Evolutionary conservation across 164 flowering plant genomes (phyloP), one percentile per base, ranked within the genome.

Genomic region (Magnolia sinica): DNA sequence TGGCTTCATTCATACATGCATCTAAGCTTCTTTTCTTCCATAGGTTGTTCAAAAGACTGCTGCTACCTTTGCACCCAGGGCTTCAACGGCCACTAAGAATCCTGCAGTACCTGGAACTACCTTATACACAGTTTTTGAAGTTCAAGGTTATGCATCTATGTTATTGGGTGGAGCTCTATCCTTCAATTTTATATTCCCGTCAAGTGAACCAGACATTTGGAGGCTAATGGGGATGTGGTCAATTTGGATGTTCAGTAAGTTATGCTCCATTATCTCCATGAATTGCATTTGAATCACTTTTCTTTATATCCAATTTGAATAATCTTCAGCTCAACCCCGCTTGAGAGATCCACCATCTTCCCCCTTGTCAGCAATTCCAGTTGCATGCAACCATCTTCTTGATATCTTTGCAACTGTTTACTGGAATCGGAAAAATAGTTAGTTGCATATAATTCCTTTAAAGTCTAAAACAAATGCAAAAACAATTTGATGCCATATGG

Each of bases 211-310:
- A 6, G 99, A 95, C 79, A 74, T 95, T 49, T 95, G 99, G 98
- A 89, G 98, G 83, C 81, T 95, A 51, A 95, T 95, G 98, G 98
- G 98, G 77, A 95, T 95, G 98, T 95, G 98, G 98, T 95, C 98
- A 69, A 90, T 95, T 74, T 95, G 98, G 98, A 93, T 95, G 99
- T 93, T 95, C 88, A 93, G 99, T 95, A 87, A 91, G 99, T 87
- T 67, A 8, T 68, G 22, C 65, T 68, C 19, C 19, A 69, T 66
- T 49, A 9, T 73, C 68, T 63, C n/a, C 45, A 29, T 68, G 71
- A 68, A 29, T 27, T 68, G 19, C 31, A 8, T 13, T 68, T 1
- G 11, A 68, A 7, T 19, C 6, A 68, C 18, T 6, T 27, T 29
- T 55, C 18, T 55, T 55, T 55, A 37, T 37, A 37, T 37, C 45